A percentile compares a stretch with the other conserved stretches of the same genome.
Evolutionary conservation across 1,139 yeast genomes (phyloP).

Genomic region (Candida sanyaensis): DNA sequence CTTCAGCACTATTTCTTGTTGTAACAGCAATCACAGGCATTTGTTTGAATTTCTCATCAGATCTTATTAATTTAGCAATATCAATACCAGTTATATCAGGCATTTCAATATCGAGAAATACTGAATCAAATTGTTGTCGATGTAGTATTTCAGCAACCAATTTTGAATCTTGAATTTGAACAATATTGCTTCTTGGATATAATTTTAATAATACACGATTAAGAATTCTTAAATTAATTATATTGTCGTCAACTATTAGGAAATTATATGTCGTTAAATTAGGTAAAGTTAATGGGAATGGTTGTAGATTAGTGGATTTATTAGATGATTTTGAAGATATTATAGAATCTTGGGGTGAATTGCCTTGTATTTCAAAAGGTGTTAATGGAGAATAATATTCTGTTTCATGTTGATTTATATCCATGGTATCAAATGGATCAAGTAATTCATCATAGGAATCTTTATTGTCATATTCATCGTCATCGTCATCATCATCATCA

Average conservation of each 20-base stretch:
- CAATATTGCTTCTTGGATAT: constrained; percentile 35
- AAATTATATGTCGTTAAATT: constrained; percentile 29
- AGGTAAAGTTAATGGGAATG: constrained; percentile 17
- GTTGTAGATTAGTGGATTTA: constrained; percentile 1
- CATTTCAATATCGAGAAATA: constrained; percentile 51
- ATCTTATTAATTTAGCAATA: constrained; percentile 32
- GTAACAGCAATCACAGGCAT: constrained; percentile 48
- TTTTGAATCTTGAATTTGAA: constrained; percentile 33
- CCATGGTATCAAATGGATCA: constrained; percentile 7
- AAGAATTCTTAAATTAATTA: constrained; percentile 42
- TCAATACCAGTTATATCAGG: constrained; percentile 47
- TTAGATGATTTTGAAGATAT: constrained; percentile 6
- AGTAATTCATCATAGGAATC: background rate
- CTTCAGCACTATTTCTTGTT: constrained; percentile 30
- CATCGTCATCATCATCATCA: constrained; percentile 2
- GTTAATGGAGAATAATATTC: constrained; percentile 14
- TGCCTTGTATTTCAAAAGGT: constrained; percentile 11
- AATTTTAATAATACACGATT: constrained; percentile 32
- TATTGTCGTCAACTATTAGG: constrained; percentile 46
- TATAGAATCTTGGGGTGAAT: constrained; percentile 5
- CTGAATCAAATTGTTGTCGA: constrained; percentile 30
- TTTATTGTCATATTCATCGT: background rate
- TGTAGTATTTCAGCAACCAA: constrained; percentile 26
- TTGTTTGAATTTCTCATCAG: constrained; percentile 15
- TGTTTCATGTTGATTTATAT: constrained; percentile 4